Evolutionary conservation across 371 early-diverging fungal species (phyloP).

Genomic region (Phascolomyces articulosus): DNA sequence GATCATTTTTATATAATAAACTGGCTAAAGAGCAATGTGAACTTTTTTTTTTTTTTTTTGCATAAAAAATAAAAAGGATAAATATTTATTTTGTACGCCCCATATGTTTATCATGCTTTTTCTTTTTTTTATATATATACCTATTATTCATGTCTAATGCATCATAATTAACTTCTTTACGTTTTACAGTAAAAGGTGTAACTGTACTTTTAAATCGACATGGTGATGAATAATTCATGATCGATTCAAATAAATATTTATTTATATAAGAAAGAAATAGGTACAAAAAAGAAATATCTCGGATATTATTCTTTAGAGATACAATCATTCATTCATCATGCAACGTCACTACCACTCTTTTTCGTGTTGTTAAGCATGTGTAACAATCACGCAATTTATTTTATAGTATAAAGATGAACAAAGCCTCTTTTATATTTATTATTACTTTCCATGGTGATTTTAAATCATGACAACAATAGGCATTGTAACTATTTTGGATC

Average conservation of each 20-base stretch:
- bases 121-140: background rate
- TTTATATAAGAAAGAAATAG: background rate
- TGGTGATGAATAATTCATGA: background rate
- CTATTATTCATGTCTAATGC: constrained; percentile 23
- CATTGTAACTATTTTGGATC: no score
- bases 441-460: no score
- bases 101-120: background rate
- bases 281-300: background rate
- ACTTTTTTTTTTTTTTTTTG: constrained; percentile 3
- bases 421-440: background rate
- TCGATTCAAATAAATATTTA: background rate
- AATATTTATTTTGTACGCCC: constrained; percentile 12
- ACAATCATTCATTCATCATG: background rate
- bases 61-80: constrained; percentile 2
- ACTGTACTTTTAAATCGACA: constrained; percentile 10
- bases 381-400: background rate
- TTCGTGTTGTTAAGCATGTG: constrained; percentile 4
- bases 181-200: constrained; percentile 24
- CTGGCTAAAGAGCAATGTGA: constrained; percentile 18
- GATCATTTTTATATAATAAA: constrained; percentile 14
- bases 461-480: no score
- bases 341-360: background rate
- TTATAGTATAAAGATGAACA: background rate
- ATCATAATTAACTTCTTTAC: constrained; percentile 41
- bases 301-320: no score